Base-by-base conservation (phyloP, 768 basidiomycete species). In the Lanmaoa rubissima region DNA sequence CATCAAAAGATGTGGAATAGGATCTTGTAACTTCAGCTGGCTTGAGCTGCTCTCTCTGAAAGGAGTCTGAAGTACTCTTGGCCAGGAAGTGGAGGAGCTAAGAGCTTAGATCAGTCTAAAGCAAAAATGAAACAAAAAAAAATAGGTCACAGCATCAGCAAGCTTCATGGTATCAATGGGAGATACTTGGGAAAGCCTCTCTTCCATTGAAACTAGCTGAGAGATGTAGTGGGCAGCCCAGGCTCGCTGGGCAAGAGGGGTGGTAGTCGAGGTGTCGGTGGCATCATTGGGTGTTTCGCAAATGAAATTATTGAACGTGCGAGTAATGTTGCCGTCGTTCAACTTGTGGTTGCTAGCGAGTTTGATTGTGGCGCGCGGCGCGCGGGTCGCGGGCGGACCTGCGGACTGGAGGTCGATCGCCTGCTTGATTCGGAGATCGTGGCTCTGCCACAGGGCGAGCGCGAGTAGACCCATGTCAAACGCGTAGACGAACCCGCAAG, bases 351-450 rank as follows among this genome's bases (percentile, higher is more conserved):
- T 36, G 12, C 41, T 45, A 2, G 66, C 70, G 6, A 61, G 3
- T 11, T 59, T 45, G 44, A 72, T 56, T 2, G 63, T 67, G 10
- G 41, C 58, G n/a, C 24, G 53, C 2, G 68, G 68, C 16, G 53
- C 59, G 5, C 70, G 70, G 43, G 53, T 61, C 38, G 0, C 32
- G 3, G 55, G 7, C 3, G 64, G 21, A 38, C 61, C 54, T 0
- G 60, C 68, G 3, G 60, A 64, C 51, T 73, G 70, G 2, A 72
- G 14, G 12, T 72, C 72, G 35, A 72, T 67, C 26, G 70, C 70
- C 28, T 73, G 71, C 53, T 58, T 63, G 56, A 73, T 72, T n/a
- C 72, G 72, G 51, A 73, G 70, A 61, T 62, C 56, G 43, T 63
- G 66, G 43, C 61, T 62, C 55, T 73, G 62, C 68, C 66, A 70